These are phyloP conservation scores for Arthrocladium fulminans DNA, from an alignment of 2,329 filamentous ascomycete genomes.

Conservation along the genomic window DNA sequence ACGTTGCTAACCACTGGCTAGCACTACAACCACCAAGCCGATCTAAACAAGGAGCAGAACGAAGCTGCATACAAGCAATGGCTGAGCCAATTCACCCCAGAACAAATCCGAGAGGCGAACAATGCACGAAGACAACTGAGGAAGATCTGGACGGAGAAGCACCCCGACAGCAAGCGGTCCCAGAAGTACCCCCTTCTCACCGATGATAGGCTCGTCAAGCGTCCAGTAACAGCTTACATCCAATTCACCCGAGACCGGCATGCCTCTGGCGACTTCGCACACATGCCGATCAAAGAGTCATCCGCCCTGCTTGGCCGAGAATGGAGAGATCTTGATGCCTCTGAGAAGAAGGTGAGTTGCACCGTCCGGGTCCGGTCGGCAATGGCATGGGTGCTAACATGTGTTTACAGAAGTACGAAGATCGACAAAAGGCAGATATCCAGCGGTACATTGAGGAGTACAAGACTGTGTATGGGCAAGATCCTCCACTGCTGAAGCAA, in stretches of 20 bases:
- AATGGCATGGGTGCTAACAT: conserved; percentile 7
- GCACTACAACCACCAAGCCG: conserved; percentile 46
- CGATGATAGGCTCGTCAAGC: conserved; percentile 48
- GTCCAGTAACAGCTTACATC: conserved; percentile 30
- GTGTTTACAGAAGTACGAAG: conserved; percentile 23
- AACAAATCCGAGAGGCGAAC: conserved; percentile 53
- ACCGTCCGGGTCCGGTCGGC: conserved; percentile 4
- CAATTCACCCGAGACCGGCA: conserved; percentile 40
- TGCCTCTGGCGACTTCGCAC: conserved; percentile 42
- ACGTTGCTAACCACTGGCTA: conserved; percentile 1
- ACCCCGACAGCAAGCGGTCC: conserved; percentile 13
- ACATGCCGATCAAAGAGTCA: conserved; percentile 35
- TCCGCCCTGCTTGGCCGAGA: conserved; percentile 36
- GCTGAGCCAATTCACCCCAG: conserved; percentile 46
- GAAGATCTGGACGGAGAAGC: conserved; percentile 14
- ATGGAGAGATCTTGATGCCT: conserved; percentile 37
- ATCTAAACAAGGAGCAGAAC: conserved; percentile 38
- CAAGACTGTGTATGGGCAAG: conserved; percentile 28
- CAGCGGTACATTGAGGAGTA: conserved; percentile 30
- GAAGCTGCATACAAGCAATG: conserved; percentile 42
- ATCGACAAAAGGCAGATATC: conserved; percentile 23
- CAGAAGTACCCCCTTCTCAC: conserved; percentile 28
- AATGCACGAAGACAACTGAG: conserved; percentile 38
- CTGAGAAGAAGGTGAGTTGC: conserved; percentile 31
- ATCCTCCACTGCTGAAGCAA: not conserved